Base-by-base conservation (phyloP, 352 stramenopile genomes). In the Globisporangium paroecandrum region DNA sequence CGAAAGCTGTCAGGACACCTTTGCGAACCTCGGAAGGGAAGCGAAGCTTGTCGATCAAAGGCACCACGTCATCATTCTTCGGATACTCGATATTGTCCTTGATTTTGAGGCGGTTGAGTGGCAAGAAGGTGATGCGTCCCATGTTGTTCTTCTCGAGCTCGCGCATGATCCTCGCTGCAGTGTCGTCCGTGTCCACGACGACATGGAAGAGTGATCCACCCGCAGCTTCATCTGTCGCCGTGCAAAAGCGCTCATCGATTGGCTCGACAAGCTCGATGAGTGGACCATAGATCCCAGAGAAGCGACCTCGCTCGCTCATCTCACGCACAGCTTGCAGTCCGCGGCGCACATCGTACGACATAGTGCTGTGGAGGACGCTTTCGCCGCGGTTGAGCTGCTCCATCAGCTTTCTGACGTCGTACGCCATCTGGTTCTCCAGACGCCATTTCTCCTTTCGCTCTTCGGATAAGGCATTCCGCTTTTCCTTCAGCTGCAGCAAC, bases 131-230 rank as follows among this genome's bases (percentile, higher is more conserved):
- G 32, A 99, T 87, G 36, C 98, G 87, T 0, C 97, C 98, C 54
- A 98, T 71, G 66, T 97, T 98, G 57, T 97, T 90, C 64, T 89
- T 83, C 71, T 99, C 96, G 29, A 99, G 79, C 27, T 98, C 87
- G 58, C 86, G 82, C 91, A 99, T 98, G 56, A 99, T 89, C 36
- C 82, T 70, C 13, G 96, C 87, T 2, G 97, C 98, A 18, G 97
- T 99, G 56, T 97, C 95, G 71, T 99, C 98, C 3, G 91, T 98
- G 77, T 99, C 97, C 24, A 99, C 98, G 58, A 99, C 97, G 18
- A 99, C 95, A 73, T 99, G 97, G 77, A 99, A 99, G 25, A 99
- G 87, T 51, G 89, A 85, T 38, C 95, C 97, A 9, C 98, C 95
- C 4, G 97, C 97, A 46, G 97, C 96, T 63, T 99, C 95, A 73